phyloP scores from a whole-genome alignment of 1,284 basidiomycete species.

The Acaromyces ingoldii region DNA sequence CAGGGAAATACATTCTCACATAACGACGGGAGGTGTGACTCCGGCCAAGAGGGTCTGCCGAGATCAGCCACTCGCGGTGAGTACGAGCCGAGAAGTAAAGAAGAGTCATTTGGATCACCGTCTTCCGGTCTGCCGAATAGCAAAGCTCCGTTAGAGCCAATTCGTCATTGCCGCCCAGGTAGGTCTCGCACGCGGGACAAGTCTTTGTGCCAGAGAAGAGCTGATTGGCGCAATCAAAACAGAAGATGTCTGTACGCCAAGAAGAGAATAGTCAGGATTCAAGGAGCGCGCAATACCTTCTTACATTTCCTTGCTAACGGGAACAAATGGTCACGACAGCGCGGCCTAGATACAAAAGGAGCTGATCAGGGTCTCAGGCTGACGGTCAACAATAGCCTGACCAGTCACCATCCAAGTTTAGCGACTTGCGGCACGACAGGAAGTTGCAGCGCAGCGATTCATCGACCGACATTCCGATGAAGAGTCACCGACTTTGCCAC shows the following conservation, averaged over 20 bases:
- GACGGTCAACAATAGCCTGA: too few species aligned
- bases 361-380: not conserved
- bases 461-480: too few species aligned
- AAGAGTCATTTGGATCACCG: too few species aligned
- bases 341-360: not conserved
- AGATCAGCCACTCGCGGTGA: not conserved
- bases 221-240: not conserved
- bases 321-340: conserved; percentile 4
- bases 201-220: not conserved
- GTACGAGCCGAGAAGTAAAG: too few species aligned
- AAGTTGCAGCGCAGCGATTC: conserved; percentile 2
- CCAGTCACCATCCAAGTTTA: conserved; percentile 3
- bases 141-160: not conserved
- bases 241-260: conserved; percentile 5
- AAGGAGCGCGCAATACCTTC: too few species aligned
- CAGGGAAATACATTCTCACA: not conserved
- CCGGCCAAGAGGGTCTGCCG: conserved; percentile 1
- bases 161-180: not conserved
- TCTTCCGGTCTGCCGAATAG: too few species aligned
- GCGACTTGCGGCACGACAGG: conserved; percentile 1
- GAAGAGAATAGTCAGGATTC: too few species aligned
- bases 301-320: not conserved
- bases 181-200: not conserved
- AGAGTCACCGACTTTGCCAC: too few species aligned
- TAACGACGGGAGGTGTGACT: not conserved